Evolutionary conservation across 345 rosid species (phyloP).

Genomic region (Hypericum perforatum): DNA sequence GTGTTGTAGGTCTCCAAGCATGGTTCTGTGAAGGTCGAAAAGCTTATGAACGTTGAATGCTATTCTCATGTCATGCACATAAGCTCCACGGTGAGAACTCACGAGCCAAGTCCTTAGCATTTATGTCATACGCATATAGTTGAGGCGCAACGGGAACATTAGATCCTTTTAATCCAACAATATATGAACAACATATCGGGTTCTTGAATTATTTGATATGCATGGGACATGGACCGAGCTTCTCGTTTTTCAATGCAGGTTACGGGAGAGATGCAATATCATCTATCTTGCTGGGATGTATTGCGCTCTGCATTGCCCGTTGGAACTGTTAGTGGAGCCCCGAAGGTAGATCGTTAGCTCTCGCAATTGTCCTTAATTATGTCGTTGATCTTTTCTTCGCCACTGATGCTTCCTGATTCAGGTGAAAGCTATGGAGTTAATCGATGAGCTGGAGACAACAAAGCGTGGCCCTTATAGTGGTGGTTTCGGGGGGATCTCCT

Average conservation of each 20-base stretch:
- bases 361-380: not conserved
- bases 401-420: slow-evolving; percentile 17
- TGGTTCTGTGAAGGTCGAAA: slow-evolving; percentile 86
- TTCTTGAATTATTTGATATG: not conserved
- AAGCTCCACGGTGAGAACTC: slow-evolving; percentile 64
- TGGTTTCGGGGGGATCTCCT: slow-evolving; percentile 88
- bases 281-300: slow-evolving; percentile 80
- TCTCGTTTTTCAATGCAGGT: slow-evolving; percentile 37
- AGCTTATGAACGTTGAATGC: slow-evolving; percentile 78
- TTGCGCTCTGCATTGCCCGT: slow-evolving; percentile 88
- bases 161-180: not conserved
- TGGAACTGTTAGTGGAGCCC: slow-evolving; percentile 96
- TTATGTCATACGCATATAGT: not conserved
- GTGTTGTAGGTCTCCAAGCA: too few relatives aligned
- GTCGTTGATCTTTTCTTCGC: not conserved
- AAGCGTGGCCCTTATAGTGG: slow-evolving; percentile 95
- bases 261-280: slow-evolving; percentile 65
- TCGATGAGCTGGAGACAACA: slow-evolving; percentile 71
- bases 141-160: not conserved
- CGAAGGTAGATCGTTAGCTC: slow-evolving; percentile 46
- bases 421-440: slow-evolving; percentile 97
- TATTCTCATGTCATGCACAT: slow-evolving; percentile 99
- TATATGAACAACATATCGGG: not conserved
- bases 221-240: not conserved
- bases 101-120: slow-evolving; percentile 1